Evolutionary conservation across 495 filamentous ascomycete genomes (phyloP).

Genomic region (Aspergillus asperescens): DNA sequence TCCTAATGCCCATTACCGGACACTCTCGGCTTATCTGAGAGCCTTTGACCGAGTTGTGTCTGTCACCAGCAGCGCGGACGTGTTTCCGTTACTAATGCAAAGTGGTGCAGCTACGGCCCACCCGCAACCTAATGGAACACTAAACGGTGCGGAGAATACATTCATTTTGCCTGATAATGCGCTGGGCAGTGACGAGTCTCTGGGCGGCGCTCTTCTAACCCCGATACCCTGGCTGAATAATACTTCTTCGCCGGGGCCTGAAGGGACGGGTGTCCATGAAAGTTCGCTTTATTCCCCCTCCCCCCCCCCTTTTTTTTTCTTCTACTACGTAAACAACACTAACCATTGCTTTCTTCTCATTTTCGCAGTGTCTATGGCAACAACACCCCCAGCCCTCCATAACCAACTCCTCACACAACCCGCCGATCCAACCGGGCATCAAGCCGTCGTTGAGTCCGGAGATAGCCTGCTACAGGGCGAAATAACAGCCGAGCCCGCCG

Average conservation of each 20-base stretch:
- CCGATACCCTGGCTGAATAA: constrained; percentile 82
- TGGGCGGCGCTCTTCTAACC: constrained; percentile 87
- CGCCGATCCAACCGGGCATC: constrained; percentile 5
- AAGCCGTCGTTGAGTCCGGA: constrained; percentile 17
- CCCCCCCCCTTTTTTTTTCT: background rate
- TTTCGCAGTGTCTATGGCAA: constrained; percentile 11
- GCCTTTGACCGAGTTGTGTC: constrained; percentile 88
- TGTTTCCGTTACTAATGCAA: constrained; percentile 74
- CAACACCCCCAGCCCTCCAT: constrained; percentile 17
- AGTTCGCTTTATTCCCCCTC: background rate
- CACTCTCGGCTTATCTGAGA: constrained; percentile 76
- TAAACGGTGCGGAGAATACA: constrained; percentile 31
- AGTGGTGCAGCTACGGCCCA: constrained; percentile 37
- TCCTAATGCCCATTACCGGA: constrained; percentile 73
- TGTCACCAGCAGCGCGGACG: constrained; percentile 74
- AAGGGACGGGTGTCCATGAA: constrained; percentile 17
- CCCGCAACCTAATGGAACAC: constrained; percentile 43
- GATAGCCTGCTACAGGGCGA: constrained; percentile 27
- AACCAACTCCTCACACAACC: constrained; percentile 25
- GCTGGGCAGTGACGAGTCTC: constrained; percentile 76
- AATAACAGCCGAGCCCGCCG: constrained; percentile 30
- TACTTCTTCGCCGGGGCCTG: constrained; percentile 31
- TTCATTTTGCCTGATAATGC: constrained; percentile 30
- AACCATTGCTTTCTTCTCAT: background rate
- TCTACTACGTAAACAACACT: background rate